Conservation (phyloP, 352 stramenopile species). For the Aphanomyces cochlioides region DNA sequence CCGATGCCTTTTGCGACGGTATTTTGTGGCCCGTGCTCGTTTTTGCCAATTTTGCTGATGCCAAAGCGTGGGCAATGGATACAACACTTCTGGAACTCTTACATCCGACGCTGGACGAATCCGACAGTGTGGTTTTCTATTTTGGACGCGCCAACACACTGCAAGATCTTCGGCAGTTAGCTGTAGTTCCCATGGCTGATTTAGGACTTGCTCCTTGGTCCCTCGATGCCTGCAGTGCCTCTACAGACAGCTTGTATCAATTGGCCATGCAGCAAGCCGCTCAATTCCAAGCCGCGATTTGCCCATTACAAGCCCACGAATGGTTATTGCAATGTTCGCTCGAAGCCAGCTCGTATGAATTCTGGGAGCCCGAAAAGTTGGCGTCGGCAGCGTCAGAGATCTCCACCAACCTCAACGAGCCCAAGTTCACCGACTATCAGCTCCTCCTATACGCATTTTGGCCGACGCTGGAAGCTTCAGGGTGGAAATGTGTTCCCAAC, state of each 20-base stretch:
- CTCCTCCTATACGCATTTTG: conserved; percentile 3
- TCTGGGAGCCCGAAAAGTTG: neutral
- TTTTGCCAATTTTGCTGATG: neutral
- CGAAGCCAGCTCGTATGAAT: neutral
- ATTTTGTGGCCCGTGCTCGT: conserved; percentile 5
- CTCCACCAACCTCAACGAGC: neutral
- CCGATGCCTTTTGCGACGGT: neutral
- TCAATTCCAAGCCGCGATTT: conserved; percentile 3
- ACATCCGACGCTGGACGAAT: neutral
- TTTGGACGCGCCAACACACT: conserved; percentile 6
- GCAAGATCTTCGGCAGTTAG: neutral
- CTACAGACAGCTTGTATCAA: neutral
- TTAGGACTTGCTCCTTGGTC: neutral
- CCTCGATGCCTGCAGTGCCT: neutral
- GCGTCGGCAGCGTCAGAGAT: neutral
- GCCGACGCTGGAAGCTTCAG: neutral
- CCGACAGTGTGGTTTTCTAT: neutral
- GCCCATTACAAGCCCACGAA: conserved; percentile 2
- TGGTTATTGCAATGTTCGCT: neutral
- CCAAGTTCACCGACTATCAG: neutral
- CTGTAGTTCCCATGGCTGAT: neutral
- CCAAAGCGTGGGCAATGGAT: conserved; percentile 11
- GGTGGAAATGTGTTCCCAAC: neutral
- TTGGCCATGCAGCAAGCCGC: conserved; percentile 16
- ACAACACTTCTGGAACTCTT: neutral